These are phyloP conservation scores for Zymoseptoria pseudotritici DNA, from an alignment of 2,329 filamentous ascomycete genomes.

Conservation along the genomic window DNA sequence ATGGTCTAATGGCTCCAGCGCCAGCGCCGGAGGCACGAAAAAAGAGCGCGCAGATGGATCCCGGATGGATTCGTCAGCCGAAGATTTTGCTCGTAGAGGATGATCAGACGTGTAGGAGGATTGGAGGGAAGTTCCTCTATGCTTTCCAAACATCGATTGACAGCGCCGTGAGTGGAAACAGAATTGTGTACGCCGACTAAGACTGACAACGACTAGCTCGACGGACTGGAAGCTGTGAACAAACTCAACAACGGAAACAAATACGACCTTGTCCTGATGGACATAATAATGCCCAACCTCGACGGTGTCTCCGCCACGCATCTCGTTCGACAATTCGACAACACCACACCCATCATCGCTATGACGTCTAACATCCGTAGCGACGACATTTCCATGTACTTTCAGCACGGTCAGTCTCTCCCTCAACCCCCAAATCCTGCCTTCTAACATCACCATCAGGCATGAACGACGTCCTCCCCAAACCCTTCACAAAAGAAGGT, in stretches of 20 bases:
- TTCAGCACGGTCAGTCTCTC: conserved; percentile 71
- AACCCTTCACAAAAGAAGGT: conserved; percentile 86
- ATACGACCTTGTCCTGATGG: conserved; percentile 53
- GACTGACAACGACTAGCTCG: conserved; percentile 49
- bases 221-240: conserved; percentile 85
- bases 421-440: not conserved
- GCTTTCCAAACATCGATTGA: conserved; percentile 59
- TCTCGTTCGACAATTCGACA: conserved; percentile 80
- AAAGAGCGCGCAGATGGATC: conserved; percentile 54
- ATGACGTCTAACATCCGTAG: conserved; percentile 98
- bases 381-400: conserved; percentile 95
- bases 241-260: conserved; percentile 64
- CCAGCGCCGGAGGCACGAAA: conserved; percentile 49
- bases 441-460: conserved; percentile 45
- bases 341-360: conserved; percentile 79
- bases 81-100: conserved; percentile 87
- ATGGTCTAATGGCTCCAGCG: conserved; percentile 30
- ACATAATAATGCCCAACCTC: conserved; percentile 88
- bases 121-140: conserved; percentile 59
- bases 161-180: conserved; percentile 47
- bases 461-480: conserved; percentile 95
- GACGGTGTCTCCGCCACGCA: conserved; percentile 93
- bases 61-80: conserved; percentile 61
- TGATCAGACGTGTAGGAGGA: conserved; percentile 58
- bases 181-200: conserved; percentile 1